These are phyloP conservation scores for Benincasa hispida DNA, from an alignment of 306 rosid genomes.

Conservation along the genomic window DNA sequence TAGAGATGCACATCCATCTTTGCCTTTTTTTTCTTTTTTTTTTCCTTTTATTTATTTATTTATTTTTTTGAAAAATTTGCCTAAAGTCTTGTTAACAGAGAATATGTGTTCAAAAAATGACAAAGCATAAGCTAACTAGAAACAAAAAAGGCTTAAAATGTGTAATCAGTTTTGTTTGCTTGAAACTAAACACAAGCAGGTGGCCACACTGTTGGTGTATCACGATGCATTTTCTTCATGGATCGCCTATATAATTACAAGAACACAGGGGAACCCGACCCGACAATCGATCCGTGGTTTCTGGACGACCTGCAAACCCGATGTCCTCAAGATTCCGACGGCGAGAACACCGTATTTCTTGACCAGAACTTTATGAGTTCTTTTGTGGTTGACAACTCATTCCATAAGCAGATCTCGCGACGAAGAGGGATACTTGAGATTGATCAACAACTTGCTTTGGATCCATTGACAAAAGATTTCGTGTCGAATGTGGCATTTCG, in stretches of 20 bases:
- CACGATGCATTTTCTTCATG: constrained; percentile 22
- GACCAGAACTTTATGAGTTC: constrained; percentile 16
- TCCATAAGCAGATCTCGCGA: constrained; percentile 2
- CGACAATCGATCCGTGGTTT: constrained; percentile 6
- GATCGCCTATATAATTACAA: constrained; percentile 28
- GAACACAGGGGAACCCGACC: constrained; percentile 17
- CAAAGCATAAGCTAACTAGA: background rate
- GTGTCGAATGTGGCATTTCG: background rate
- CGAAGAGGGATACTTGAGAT: constrained; percentile 26
- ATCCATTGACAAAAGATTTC: background rate
- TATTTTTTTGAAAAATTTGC: no score
- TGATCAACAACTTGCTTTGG: constrained; percentile 22
- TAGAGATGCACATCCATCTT: no score
- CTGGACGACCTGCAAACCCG: background rate
- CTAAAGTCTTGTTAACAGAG: no score
- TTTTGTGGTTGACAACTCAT: constrained; percentile 11
- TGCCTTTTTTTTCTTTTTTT: no score
- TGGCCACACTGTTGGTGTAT: constrained; percentile 27
- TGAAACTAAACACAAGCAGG: constrained; percentile 9
- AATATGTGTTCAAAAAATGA: background rate
- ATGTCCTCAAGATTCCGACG: constrained; percentile 12
- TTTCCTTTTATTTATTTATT: no score
- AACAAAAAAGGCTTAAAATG: background rate
- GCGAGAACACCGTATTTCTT: constrained; percentile 1
- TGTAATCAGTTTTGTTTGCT: background rate